A percentile compares a stretch with the other conserved stretches of the same genome.
phyloP scores from a whole-genome alignment of 2,329 filamentous ascomycete species.

The Penicillium sp. region DNA sequence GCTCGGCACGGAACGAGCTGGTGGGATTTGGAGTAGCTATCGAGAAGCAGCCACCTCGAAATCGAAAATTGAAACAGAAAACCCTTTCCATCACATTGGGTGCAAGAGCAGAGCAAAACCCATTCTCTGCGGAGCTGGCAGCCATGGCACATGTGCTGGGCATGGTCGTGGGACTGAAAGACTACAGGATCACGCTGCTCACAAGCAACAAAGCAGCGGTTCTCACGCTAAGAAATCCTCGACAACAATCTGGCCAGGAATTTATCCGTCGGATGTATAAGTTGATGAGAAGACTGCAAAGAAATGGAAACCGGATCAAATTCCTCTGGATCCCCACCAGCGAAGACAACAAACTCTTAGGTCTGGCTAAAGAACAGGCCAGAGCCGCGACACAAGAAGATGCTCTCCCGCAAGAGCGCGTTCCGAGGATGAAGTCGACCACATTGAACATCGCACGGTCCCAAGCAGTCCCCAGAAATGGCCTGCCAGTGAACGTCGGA shows the following conservation, averaged over 20 bases:
- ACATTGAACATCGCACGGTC: conserved; percentile 26
- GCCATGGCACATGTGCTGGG: conserved; percentile 22
- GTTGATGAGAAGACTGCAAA: conserved; percentile 20
- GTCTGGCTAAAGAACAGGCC: conserved; percentile 24
- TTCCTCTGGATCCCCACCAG: conserved; percentile 18
- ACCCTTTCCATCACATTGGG: conserved; percentile 19
- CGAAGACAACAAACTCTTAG: conserved; percentile 15
- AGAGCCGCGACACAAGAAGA: conserved; percentile 21
- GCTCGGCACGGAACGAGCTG: conserved; percentile 16
- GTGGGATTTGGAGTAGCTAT: conserved; percentile 24
- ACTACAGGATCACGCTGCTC: conserved; percentile 20
- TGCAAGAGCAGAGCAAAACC: conserved; percentile 24
- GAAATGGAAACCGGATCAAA: conserved; percentile 19
- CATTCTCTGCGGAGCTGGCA: conserved; percentile 24
- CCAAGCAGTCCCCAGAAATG: conserved; percentile 16
- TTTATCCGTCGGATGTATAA: conserved; percentile 22
- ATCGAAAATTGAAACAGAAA: conserved; percentile 22
- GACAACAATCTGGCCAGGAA: conserved; percentile 23
- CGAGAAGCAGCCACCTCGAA: conserved; percentile 30
- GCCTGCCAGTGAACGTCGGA: conserved; percentile 21
- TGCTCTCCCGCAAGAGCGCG: conserved; percentile 11
- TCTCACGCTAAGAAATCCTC: conserved; percentile 22
- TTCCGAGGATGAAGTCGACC: conserved; percentile 25
- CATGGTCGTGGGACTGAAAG: conserved; percentile 17
- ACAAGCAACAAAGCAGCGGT: conserved; percentile 26